Evolutionary conservation across 2,329 filamentous ascomycete genomes (phyloP), one percentile per base, ranked within the genome.

Genomic region (Colletotrichum salicis): DNA sequence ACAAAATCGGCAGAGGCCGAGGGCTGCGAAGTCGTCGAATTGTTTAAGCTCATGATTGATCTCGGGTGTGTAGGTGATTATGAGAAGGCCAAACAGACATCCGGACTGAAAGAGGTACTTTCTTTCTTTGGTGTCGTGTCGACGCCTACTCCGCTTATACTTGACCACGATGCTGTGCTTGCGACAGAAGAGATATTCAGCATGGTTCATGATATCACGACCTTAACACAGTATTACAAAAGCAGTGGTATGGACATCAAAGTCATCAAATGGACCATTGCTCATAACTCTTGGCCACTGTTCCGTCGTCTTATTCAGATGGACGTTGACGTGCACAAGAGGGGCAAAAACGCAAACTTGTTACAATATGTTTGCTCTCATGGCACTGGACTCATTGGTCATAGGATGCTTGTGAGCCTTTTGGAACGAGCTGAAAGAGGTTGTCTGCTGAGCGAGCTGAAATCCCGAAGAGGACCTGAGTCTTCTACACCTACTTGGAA

Each of bases 181-280:
- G 5, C 45, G 8, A n/a, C 56, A 5, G 65, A 63, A 11, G 59
- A 64, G 27, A 24, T 68, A 10, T 68, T 68, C 22, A 5, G 24
- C n/a, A 13, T 52, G 19, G 27, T 41, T 5, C 22, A 35, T 11
- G 65, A 68, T 6, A 22, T 27, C 1, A 64, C 65, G 13, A 33
- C 13, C 1, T 15, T 56, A 4, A 11, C 22, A 3, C 8, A 8
- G 10, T 55, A 56, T 27, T 37, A 63, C 3, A 27, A 31, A 22
- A 27, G 5, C 10, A 63, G 33, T 15, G 15, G 33, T 0, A 13
- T 68, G 4, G 65, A 57, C 6, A 13, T 56, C 5, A 15, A 13
- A 11, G 51, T 57, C 19, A 27, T 68, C 3, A 48, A 62, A 13
- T 68, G 65, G 65, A 59, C 65, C 10, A 22, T 64, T 8, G 31